Base-by-base conservation (phyloP, 2,329 filamentous ascomycete genomes). In the Cladophialophora bantiana region DNA sequence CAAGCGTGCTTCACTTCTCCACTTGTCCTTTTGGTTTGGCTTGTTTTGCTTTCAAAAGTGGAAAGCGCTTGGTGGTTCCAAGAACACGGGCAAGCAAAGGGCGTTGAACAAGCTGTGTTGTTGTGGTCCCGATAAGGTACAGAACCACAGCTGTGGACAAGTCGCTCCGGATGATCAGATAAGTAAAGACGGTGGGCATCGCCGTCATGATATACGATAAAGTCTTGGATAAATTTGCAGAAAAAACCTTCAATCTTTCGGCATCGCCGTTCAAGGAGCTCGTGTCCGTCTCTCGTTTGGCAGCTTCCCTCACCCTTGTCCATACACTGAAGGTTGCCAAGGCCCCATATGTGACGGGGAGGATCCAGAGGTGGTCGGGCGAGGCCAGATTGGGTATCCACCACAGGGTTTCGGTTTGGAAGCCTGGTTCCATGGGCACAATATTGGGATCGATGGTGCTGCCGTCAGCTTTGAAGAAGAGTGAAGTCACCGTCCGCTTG, bases 331-430 rank as follows among this genome's bases (percentile, higher is more conserved):
- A 40, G 15, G 62, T 61, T 4, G 68, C 65, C 13, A 70, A 45
- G 50, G 59, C 34, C 3, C 58, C 63, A 57, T 68, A 70, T 10
- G 54, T 52, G 15, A 68, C 35, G 6, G 68, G 68, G 9, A 70
- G 61, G n/a, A 68, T 62, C 59, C 57, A 66, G 26, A 64, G 56
- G 7, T 65, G 67, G 40, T 70, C 69, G 5, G 52, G 48, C 6
- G 64, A 60, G 52, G 64, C 62, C n/a, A 90, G 80, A 73, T 89
- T 81, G 0, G 83, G 80, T 64, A 88, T 88, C 87, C 87, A 90
- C 1, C 87, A 77, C 2, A 83, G 80, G n/a, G 87, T 87, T 76
- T 88, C 87, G 7, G 74, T 80, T 4, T 82, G 80, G 15, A 89
- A 76, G 4, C 82, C 80, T 2, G 82, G 81, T 69, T 87, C 84